These are phyloP conservation scores for Cryptococcus deneoformans DNA, from an alignment of 1,284 basidiomycete species.

Conservation along the genomic window DNA sequence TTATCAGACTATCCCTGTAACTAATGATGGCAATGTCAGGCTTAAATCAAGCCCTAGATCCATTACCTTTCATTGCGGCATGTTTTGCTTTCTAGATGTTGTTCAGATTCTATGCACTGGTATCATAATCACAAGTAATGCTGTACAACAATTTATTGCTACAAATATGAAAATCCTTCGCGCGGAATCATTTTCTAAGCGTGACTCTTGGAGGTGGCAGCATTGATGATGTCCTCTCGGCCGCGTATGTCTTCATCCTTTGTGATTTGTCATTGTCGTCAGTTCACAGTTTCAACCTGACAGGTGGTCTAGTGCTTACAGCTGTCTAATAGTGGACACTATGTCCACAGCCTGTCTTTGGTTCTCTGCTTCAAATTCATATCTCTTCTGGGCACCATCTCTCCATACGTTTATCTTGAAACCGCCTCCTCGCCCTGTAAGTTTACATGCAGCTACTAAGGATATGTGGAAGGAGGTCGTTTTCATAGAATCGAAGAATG, in stretches of 20 bases:
- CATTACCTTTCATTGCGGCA: too few relatives aligned
- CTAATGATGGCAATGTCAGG: too few relatives aligned
- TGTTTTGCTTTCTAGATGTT: not conserved
- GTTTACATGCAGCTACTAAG: constrained; percentile 76
- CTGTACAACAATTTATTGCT: constrained; percentile 8
- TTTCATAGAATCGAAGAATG: constrained; percentile 81
- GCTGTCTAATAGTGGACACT: constrained; percentile 33
- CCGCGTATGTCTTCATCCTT: constrained; percentile 37
- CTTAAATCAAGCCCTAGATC: too few relatives aligned
- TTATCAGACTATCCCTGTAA: not conserved
- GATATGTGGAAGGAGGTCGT: constrained; percentile 92
- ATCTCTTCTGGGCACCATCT: constrained; percentile 75
- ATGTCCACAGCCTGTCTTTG: constrained; percentile 62
- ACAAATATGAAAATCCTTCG: not conserved
- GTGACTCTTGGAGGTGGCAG: constrained; percentile 17
- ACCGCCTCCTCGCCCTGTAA: constrained; percentile 72
- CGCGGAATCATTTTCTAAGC: not conserved
- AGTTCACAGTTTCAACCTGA: not conserved
- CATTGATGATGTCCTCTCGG: constrained; percentile 22
- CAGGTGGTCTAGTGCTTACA: constrained; percentile 25
- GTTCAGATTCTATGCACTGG: not conserved
- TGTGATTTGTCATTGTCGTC: not conserved
- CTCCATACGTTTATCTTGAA: constrained; percentile 81
- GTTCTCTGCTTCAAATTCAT: constrained; percentile 96
- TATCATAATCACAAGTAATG: not conserved